Evolutionary conservation across 192 early-diverging fungal genomes (phyloP), one percentile per base, ranked within the genome.

Genomic region (Coemansia sp.): DNA sequence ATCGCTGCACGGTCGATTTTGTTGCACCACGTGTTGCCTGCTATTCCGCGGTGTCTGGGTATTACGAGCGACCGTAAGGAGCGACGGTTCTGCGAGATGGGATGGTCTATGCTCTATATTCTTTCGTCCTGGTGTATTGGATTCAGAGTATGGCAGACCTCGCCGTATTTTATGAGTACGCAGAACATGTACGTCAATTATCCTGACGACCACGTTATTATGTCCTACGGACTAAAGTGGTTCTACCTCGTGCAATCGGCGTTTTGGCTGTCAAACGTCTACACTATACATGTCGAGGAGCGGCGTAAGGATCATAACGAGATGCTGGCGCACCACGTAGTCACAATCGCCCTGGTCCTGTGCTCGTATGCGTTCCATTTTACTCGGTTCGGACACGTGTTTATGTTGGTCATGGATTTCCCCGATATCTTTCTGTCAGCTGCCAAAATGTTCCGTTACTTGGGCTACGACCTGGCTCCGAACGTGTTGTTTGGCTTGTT

Each of bases 401-500:
- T 86, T 62, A 77, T 88, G 76, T 66, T 82, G 20, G 67, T 84
- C 42, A 78, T 89, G 80, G 88, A 89, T 51, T 78, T 87, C 31
- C 84, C 86, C 41, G 88, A 89, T 70, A 78, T 89, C 31, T 84
- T 85, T 18, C 72, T 89, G 40, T 75, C 82, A 3, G 29, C 73
- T 9, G 92, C 94, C 75, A 95, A 95, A 81, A 87, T 93, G 64
- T 76, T 94, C 66, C 93, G 91, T 73, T 95, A 95, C 71, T 63
- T 90, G 34, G 83, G 83, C 34, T 84, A 86, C 64, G 77, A 81
- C 29, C 81, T 82, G 3, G 60, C 90, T 12, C 93, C 91, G 70
- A 89, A 94, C 75, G 63, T 88, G 12, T 68, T 88, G 18, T 95
- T 95, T 84, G 92, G 87, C 36, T 42, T 91, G 18, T 95, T 95